Evolutionary conservation across 257 asterid species (phyloP).

Genomic region (Solanum arcanum): DNA sequence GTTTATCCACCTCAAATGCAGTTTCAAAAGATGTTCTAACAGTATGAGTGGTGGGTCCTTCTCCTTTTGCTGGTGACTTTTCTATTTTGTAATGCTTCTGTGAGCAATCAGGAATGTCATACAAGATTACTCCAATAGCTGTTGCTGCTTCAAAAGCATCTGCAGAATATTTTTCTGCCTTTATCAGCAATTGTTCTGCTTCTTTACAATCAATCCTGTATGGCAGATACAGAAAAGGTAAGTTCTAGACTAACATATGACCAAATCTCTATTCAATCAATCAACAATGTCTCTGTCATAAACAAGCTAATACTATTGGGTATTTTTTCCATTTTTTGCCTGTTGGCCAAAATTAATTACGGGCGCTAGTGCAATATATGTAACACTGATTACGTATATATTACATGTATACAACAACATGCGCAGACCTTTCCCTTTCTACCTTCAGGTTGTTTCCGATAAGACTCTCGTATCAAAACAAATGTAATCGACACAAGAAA

Average conservation of each 20-base stretch:
- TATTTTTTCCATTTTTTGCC: background rate
- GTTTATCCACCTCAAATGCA: slow-evolving; percentile 88
- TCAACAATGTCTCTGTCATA: background rate
- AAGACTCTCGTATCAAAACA: background rate
- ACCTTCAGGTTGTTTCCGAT: background rate
- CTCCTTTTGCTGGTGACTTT: slow-evolving; percentile 31
- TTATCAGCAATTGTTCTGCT: slow-evolving; percentile 54
- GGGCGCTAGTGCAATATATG: background rate
- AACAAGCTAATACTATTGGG: background rate
- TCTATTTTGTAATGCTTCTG: slow-evolving; percentile 47
- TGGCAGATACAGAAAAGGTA: background rate
- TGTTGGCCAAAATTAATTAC: background rate
- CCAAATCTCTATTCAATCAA: background rate
- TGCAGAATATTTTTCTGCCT: slow-evolving; percentile 51
- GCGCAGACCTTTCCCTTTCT: background rate
- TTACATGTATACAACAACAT: no score
- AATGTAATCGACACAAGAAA: background rate
- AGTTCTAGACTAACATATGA: background rate
- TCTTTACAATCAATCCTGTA: slow-evolving; percentile 67
- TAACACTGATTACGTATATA: background rate
- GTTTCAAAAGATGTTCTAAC: slow-evolving; percentile 76
- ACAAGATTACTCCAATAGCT: slow-evolving; percentile 68
- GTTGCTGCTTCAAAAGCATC: slow-evolving; percentile 82
- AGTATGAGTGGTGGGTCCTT: slow-evolving; percentile 39
- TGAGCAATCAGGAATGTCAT: slow-evolving; percentile 39